These are phyloP conservation scores for Trichophyton rubrum DNA, from an alignment of 2,329 filamentous ascomycete genomes.

Conservation along the genomic window DNA sequence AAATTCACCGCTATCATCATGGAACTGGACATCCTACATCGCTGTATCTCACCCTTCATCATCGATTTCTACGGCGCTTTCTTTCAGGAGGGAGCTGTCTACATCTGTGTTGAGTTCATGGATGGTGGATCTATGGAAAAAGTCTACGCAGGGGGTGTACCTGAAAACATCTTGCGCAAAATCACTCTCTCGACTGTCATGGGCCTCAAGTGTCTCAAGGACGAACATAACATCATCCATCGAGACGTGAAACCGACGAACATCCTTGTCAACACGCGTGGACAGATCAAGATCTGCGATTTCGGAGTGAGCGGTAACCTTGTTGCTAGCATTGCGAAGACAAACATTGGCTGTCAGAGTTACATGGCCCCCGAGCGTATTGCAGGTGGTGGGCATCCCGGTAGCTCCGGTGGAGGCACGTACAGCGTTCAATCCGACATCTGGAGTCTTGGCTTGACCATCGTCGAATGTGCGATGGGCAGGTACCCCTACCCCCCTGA, in stretches of 20 bases:
- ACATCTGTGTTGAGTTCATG: slow-evolving; percentile 99
- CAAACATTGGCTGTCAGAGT: slow-evolving; percentile 96
- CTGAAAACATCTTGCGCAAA: slow-evolving; percentile 76
- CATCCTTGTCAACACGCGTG: slow-evolving; percentile 77
- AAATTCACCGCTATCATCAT: slow-evolving; percentile 97
- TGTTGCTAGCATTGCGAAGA: slow-evolving; percentile 94
- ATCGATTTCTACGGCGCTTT: slow-evolving; percentile 99
- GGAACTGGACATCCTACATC: slow-evolving; percentile 90
- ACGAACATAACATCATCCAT: slow-evolving; percentile 98
- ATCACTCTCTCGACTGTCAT: slow-evolving; percentile 82
- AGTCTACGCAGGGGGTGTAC: slow-evolving; percentile 78
- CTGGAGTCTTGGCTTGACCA: slow-evolving; percentile 86
- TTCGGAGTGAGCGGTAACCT: slow-evolving; percentile 95
- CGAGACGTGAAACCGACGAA: slow-evolving; percentile 99
- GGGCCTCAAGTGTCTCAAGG: slow-evolving; percentile 85
- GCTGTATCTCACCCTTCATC: slow-evolving; percentile 89
- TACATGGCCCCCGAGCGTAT: slow-evolving; percentile 99
- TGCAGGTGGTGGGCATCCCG: slow-evolving; percentile 63
- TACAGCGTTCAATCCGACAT: slow-evolving; percentile 98
- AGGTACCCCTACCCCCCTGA: slow-evolving; percentile 94
- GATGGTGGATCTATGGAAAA: slow-evolving; percentile 97
- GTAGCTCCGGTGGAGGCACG: slow-evolving; percentile 61
- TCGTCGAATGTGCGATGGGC: slow-evolving; percentile 92
- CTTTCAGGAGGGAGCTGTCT: slow-evolving; percentile 96
- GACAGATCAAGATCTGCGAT: slow-evolving; percentile 95